These are phyloP conservation scores for Nitzschia sp. DNA, from an alignment of 108 stramenopile species.

Conservation along the genomic window DNA sequence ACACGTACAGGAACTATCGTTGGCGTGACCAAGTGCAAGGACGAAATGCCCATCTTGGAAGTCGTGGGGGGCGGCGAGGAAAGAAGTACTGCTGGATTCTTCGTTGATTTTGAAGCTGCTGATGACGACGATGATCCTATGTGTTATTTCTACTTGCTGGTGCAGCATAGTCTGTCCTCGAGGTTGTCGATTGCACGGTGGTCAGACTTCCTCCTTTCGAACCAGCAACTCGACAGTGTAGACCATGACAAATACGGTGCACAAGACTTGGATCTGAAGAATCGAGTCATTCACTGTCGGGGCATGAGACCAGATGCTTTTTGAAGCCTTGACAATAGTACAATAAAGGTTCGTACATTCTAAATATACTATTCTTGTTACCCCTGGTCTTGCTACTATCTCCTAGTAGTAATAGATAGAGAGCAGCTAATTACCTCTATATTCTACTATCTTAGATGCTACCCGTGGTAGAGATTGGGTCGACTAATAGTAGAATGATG, in stretches of 20 bases:
- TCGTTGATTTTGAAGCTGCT: neutral
- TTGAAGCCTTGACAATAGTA: too few relatives aligned
- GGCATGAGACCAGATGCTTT: neutral
- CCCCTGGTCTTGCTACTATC: too few relatives aligned
- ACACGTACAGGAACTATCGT: neutral
- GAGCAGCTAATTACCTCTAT: too few relatives aligned
- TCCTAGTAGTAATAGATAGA: too few relatives aligned
- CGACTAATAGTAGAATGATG: too few relatives aligned
- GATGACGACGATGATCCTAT: too few relatives aligned
- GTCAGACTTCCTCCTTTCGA: slow-evolving; percentile 20
- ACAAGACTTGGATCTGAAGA: slow-evolving; percentile 10
- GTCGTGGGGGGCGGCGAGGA: neutral
- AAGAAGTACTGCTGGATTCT: neutral
- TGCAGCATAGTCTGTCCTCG: slow-evolving; percentile 36
- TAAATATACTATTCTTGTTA: too few relatives aligned
- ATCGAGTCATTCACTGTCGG: slow-evolving; percentile 16
- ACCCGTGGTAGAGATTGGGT: too few relatives aligned
- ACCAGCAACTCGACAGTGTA: slow-evolving; percentile 24
- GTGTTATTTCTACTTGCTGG: slow-evolving; percentile 9
- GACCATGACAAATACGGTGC: slow-evolving; percentile 26
- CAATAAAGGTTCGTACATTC: too few relatives aligned
- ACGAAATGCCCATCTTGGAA: neutral
- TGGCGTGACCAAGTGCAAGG: neutral
- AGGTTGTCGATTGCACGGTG: slow-evolving; percentile 30
- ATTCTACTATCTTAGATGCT: too few relatives aligned